Evolutionary conservation across 805 yeast genomes (phyloP), one percentile per base, ranked within the genome.

Genomic region (Cyberlindnera japonica): DNA sequence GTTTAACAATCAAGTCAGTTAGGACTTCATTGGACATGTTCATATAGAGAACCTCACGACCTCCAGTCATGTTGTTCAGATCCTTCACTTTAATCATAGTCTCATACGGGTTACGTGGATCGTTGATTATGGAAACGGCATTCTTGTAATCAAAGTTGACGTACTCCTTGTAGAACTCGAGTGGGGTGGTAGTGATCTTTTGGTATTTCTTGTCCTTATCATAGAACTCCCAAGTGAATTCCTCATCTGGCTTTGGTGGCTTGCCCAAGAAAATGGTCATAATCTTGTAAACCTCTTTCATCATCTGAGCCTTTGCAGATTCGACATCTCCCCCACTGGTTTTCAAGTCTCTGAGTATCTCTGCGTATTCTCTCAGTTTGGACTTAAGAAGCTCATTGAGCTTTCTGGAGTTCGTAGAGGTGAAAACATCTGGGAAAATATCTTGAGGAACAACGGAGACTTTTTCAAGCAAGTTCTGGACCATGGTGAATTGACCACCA

Each of bases 401-500:
- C 43, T 56, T 55, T 32, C 50, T 42, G 14, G 81, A 71, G 14
- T 64, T 60, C 3, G 85, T 74, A 30, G 77, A 75, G 40, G 65
- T 68, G 20, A 77, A 68, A 40, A 77, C 69, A 59, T 87, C 95
- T 10, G 91, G 90, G 64, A 74, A 88, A 14, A 77, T 60, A 48
- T 74, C 76, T 55, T 81, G 70, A 27, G 96, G 96, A 38, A 87
- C 84, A 38, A 83, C 57, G 21, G 95, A 95, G 53, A 87, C 88
- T 62, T 87, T 88, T 47, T 79, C 77, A 37, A 86, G 74, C 42
- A 88, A 59, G 62, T 86, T 84, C 35, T 81, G 69, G 58, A 85
- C 76, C 93, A 87, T 83, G 49, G 83, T 81, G 72, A 83, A 86
- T 63, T 87, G 95, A 38, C 96, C 95, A 51, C 96, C 95, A 57